Evolutionary conservation across 345 rosid species (phyloP).

Genomic region (Bretschneidera sinensis): DNA sequence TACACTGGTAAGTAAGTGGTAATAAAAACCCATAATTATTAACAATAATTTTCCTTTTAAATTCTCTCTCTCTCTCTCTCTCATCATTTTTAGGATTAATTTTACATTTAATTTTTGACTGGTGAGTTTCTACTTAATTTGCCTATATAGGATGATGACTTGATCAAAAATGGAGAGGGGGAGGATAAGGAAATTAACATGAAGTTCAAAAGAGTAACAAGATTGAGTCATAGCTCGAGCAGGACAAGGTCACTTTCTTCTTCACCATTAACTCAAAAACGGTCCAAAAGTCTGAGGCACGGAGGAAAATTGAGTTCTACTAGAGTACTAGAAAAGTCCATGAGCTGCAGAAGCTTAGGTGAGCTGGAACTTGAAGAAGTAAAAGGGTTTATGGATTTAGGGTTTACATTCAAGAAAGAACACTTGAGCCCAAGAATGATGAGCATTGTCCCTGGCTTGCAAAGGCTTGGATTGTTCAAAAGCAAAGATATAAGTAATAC

Average conservation of each 20-base stretch:
- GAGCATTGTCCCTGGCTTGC: conserved; percentile 53
- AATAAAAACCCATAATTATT: not conserved
- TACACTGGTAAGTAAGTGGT: not conserved
- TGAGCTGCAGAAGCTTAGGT: conserved; percentile 37
- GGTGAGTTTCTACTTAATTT: not conserved
- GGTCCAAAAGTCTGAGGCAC: conserved; percentile 12
- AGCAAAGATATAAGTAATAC: conserved; percentile 4
- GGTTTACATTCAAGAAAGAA: conserved; percentile 53
- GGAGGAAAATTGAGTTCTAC: not conserved
- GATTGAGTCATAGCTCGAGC: conserved; percentile 16
- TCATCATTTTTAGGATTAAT: not conserved
- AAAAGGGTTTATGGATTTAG: conserved; percentile 65
- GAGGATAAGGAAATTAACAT: conserved; percentile 5
- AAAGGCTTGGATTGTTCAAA: conserved; percentile 26
- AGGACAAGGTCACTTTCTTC: conserved; percentile 38
- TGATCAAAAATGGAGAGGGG: conserved; percentile 5
- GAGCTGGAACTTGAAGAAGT: conserved; percentile 67
- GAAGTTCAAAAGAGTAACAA: conserved; percentile 26
- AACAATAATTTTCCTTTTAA: not conserved
- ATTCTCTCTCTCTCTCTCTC: not conserved
- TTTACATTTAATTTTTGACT: too few species aligned
- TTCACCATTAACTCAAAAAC: conserved; percentile 25
- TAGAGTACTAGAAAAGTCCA: conserved; percentile 25
- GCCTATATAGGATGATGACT: conserved; percentile 22
- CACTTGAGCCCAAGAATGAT: conserved; percentile 40